phyloP scores from a whole-genome alignment of 2,329 filamentous ascomycete genomes.

The Thielaviopsis musarum region DNA sequence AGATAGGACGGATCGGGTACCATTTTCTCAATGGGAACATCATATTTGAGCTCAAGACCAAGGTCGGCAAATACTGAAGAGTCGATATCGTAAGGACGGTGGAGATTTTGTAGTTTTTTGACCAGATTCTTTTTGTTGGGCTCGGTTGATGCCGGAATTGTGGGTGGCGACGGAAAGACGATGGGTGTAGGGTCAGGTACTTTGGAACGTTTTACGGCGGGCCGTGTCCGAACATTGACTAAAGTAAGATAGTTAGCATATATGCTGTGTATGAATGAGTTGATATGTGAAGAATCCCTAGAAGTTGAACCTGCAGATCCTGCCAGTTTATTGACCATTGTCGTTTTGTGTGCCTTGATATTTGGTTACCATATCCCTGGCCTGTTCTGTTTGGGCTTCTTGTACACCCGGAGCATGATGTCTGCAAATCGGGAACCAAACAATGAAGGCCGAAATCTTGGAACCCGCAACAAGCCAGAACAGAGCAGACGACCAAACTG shows the following conservation, averaged over 20 bases:
- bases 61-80: constrained; percentile 38
- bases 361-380: no score
- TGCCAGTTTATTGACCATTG: no score
- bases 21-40: constrained; percentile 31
- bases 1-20: constrained; percentile 36
- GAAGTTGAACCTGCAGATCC: neutral
- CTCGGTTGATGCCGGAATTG: constrained; percentile 14
- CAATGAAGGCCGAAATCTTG: no score
- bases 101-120: constrained; percentile 33
- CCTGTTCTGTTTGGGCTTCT: no score
- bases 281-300: neutral
- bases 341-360: no score
- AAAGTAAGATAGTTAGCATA: neutral
- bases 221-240: constrained; percentile 10
- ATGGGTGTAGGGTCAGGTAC: constrained; percentile 40
- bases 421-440: no score
- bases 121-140: constrained; percentile 25
- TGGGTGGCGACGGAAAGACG: constrained; percentile 25
- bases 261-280: neutral
- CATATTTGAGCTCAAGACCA: constrained; percentile 35
- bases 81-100: constrained; percentile 33
- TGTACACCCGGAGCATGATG: no score
- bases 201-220: constrained; percentile 28
- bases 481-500: no score
- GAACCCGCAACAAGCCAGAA: no score